Conservation (phyloP, 1,139 yeast genomes). For the Blastobotrys apis region DNA sequence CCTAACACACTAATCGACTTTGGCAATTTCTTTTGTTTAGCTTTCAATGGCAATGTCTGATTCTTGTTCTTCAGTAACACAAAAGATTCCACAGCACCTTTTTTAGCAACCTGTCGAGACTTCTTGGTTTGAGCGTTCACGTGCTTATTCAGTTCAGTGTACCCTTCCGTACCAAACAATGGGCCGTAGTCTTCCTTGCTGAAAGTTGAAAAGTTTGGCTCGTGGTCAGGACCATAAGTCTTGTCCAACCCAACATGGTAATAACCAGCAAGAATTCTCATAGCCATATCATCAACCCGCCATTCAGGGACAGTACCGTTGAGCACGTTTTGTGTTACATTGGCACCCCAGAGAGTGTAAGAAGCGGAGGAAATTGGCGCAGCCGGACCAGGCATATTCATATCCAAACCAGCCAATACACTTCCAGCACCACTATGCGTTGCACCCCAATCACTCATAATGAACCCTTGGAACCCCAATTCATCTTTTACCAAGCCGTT, state of each 20-base stretch:
- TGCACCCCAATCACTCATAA: constrained; percentile 65
- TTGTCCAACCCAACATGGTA: constrained; percentile 35
- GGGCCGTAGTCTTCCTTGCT: constrained; percentile 1
- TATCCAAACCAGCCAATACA: constrained; percentile 58
- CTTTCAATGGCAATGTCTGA: constrained; percentile 47
- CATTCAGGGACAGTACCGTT: constrained; percentile 53
- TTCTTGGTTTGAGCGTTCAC: constrained; percentile 47
- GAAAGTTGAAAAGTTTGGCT: constrained; percentile 53
- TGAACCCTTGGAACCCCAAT: constrained; percentile 63
- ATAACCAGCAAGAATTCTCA: constrained; percentile 55
- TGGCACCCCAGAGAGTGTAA: constrained; percentile 60
- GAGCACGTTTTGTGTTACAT: constrained; percentile 51
- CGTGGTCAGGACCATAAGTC: constrained; percentile 29
- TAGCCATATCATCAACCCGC: constrained; percentile 59
- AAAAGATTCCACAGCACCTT: constrained; percentile 55
- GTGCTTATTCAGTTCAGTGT: constrained; percentile 54
- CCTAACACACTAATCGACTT: constrained; percentile 9
- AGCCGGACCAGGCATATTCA: constrained; percentile 62
- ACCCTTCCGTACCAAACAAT: constrained; percentile 51
- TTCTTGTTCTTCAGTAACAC: constrained; percentile 52
- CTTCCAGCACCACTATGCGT: constrained; percentile 51
- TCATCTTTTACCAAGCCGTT: constrained; percentile 57
- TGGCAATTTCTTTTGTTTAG: constrained; percentile 7
- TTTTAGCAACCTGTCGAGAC: constrained; percentile 48
- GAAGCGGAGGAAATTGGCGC: constrained; percentile 42